Evolutionary conservation across 2,329 filamentous ascomycete species (phyloP), one percentile per base, ranked within the genome.

Genomic region (Ophidiomyces ophidiicola): DNA sequence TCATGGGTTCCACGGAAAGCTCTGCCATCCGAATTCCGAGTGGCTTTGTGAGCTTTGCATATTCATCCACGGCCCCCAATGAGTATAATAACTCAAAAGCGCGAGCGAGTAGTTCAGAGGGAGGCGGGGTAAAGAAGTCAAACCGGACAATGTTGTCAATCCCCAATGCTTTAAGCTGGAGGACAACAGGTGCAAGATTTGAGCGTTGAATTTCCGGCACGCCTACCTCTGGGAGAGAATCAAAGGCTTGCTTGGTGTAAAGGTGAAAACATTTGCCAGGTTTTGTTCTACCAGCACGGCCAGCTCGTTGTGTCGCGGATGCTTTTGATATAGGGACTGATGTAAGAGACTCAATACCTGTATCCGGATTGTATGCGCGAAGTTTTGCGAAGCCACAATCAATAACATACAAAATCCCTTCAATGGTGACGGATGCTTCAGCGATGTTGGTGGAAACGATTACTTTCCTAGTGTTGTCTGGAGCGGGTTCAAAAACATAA

Each of bases 381-480:
- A 94, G 67, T 58, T 96, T 96, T 48, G 92, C 86, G 54, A 84
- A 94, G 1, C 90, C 90, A 38, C 76, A 79, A 58, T 98, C 90
- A 35, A 96, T 67, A 4, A 98, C 88, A 53, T 84, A 93, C 39
- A 86, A 78, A 44, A 96, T 87, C 2, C 85, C 86, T 38, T 90
- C 80, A 41, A 96, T 92, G 11, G 90, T 96, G 30, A 98, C 81
- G 1, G 85, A 94, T 3, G 90, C 88, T 65, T 98, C 90, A 8
- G 90, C 86, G 47, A 96, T 94, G 56, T 96, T 96, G 43, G 90
- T 96, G 3, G 84, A 81, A 48, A 94, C 79, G 24, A 98, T 82
- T 26, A 94, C 82, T 56, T 96, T 96, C 29, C 90, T 74, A 1
- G 79, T 87, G 43, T 87, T 80, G 44, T 83, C 78, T 0, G 83